phyloP scores from a whole-genome alignment of 108 stramenopile species.

The Asterionellopsis glacialis region DNA sequence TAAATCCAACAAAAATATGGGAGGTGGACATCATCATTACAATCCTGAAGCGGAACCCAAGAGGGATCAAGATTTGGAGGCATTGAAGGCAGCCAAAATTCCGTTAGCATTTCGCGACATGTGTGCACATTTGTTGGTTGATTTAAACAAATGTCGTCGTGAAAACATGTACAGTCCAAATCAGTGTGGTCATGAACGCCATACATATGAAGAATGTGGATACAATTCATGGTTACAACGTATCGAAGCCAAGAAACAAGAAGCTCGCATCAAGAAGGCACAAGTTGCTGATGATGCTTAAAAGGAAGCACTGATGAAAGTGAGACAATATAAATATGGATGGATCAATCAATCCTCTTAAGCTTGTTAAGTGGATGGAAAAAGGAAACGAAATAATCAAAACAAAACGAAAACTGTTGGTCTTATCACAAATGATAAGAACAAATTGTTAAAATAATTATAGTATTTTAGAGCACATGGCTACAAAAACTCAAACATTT shows the following conservation, averaged over 20 bases:
- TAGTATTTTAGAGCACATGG: too few species aligned
- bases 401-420: too few species aligned
- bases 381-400: too few species aligned
- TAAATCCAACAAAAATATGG: background rate
- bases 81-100: slow-evolving; percentile 74
- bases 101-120: slow-evolving; percentile 93
- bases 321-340: too few species aligned
- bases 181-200: slow-evolving; percentile 89
- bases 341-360: too few species aligned
- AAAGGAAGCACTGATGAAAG: too few species aligned
- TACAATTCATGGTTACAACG: slow-evolving; percentile 88
- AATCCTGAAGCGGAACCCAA: slow-evolving; percentile 70
- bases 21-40: slow-evolving; percentile 38
- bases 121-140: slow-evolving; percentile 89
- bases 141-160: slow-evolving; percentile 86
- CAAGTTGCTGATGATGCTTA: background rate
- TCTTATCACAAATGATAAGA: too few species aligned
- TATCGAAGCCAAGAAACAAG: slow-evolving; percentile 63
- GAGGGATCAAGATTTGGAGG: slow-evolving; percentile 71
- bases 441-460: too few species aligned
- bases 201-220: slow-evolving; percentile 94
- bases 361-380: too few species aligned
- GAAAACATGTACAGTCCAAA: slow-evolving; percentile 80
- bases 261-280: slow-evolving; percentile 25
- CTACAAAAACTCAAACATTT: too few species aligned